These are phyloP conservation scores for Nicotiana benthamiana DNA, from an alignment of 257 asterid genomes.

Conservation along the genomic window DNA sequence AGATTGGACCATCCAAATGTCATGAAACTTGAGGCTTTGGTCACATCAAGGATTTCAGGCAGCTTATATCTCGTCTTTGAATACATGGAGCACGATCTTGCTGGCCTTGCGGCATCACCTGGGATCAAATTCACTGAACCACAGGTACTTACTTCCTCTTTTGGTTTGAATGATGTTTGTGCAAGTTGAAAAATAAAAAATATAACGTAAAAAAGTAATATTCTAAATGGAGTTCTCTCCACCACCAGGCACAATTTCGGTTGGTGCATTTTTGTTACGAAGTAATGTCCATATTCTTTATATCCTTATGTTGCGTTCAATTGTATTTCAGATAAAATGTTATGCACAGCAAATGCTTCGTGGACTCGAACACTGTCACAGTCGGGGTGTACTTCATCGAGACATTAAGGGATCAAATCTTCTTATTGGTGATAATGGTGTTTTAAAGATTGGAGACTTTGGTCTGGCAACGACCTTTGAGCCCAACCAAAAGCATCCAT, in stretches of 20 bases:
- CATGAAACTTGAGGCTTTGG: conserved; percentile 20
- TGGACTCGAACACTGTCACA: conserved; percentile 18
- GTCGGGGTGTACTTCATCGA: conserved; percentile 12
- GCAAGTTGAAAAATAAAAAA: background rate
- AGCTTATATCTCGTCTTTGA: conserved; percentile 16
- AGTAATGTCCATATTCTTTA: background rate
- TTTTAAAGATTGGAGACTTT: conserved; percentile 13
- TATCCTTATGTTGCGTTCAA: background rate
- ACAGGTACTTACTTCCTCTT: conserved; percentile 11
- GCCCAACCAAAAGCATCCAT: conserved; percentile 11
- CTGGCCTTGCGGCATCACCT: conserved; percentile 15
- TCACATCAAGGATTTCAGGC: conserved; percentile 16
- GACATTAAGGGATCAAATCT: conserved; percentile 15
- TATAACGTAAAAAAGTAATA: background rate
- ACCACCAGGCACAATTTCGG: background rate
- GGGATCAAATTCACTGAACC: conserved; percentile 14
- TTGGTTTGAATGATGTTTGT: background rate
- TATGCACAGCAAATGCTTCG: conserved; percentile 15
- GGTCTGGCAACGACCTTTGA: background rate
- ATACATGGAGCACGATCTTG: conserved; percentile 23
- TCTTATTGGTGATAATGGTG: conserved; percentile 7
- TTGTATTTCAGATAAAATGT: conserved; percentile 14
- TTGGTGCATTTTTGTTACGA: background rate
- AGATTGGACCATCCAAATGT: conserved; percentile 16
- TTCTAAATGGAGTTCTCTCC: background rate